Evolutionary conservation across 1,139 yeast species (phyloP), one percentile per base, ranked within the genome.

Genomic region (Scheffersomyces titani): DNA sequence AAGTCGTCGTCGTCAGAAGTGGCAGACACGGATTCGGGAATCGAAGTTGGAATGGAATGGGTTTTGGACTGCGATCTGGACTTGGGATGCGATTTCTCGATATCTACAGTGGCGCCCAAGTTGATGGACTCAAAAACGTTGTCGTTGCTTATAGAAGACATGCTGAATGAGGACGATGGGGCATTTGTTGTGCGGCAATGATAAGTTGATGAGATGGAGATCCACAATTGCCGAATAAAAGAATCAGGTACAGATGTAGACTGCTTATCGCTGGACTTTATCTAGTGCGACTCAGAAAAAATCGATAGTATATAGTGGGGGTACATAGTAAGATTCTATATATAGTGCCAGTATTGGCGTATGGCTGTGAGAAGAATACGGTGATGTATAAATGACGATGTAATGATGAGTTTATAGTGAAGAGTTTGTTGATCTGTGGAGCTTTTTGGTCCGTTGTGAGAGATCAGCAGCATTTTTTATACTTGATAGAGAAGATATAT

Each of bases 91-190:
- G 18, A 19, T 19, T 21, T 22, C 6, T 55, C 48, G 18, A 55
- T 54, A 13, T 59, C 56, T 44, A 56, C 57, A 3, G 67, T 57
- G 2, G 65, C 59, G 19, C 58, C 60, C 44, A 70, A 66, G 59
- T 63, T 67, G 50, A 70, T 67, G 45, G 72, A 69, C 55, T 70
- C 73, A 51, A 70, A 70, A 18, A 62, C 58, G 24, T 57, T 61
- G 19, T 55, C 58, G 30, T 52, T 53, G 11, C 53, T 54, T 21
- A 51, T 22, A 46, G 20, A 20, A 18, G 49, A 46, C 49, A 46
- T 46, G 16, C 16, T 30, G 7, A 30, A 2, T 30, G 16, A 7
- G 16, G 16, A 11, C 13, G 3, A 30, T 30, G 40, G 24, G 40
- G 40, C 40, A 30, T 30, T 30, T 30, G 40, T 16, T 3, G 13